Evolutionary conservation across 2,329 filamentous ascomycete species (phyloP).

Genomic region (Thielaviopsis musarum): DNA sequence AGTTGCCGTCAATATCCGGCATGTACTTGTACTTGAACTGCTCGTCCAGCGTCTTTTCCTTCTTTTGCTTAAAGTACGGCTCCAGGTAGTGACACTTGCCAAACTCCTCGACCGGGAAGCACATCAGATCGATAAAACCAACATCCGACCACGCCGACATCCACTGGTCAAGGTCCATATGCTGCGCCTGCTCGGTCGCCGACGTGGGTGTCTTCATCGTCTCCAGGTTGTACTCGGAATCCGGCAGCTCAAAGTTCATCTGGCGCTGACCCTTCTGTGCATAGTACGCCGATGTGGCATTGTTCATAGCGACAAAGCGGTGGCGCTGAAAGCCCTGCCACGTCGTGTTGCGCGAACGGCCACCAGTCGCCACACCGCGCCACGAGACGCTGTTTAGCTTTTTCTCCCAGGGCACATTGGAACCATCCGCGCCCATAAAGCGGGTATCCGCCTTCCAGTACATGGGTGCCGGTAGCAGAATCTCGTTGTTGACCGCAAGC

Average conservation of each 20-base stretch:
- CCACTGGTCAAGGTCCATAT: constrained; percentile 32
- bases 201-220: constrained; percentile 15
- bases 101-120: constrained; percentile 23
- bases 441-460: constrained; percentile 48
- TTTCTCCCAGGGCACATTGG: constrained; percentile 37
- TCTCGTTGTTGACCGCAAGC: constrained; percentile 51
- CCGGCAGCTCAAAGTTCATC: constrained; percentile 37
- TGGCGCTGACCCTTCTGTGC: constrained; percentile 30
- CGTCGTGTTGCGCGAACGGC: constrained; percentile 38
- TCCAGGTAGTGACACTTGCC: constrained; percentile 62
- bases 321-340: constrained; percentile 63
- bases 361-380: constrained; percentile 52
- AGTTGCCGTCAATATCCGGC: constrained; percentile 62
- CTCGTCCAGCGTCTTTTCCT: constrained; percentile 25
- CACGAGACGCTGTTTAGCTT: constrained; percentile 40
- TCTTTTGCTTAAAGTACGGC: constrained; percentile 58
- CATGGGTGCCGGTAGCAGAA: constrained; percentile 51
- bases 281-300: constrained; percentile 38
- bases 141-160: constrained; percentile 32
- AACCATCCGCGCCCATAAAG: constrained; percentile 39
- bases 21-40: constrained; percentile 52
- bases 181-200: constrained; percentile 10
- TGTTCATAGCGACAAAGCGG: constrained; percentile 58
- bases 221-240: constrained; percentile 28
- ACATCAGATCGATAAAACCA: constrained; percentile 38